Base-by-base conservation (phyloP, 371 early-diverging fungal genomes). In the Syncephalastrum contaminatum region DNA sequence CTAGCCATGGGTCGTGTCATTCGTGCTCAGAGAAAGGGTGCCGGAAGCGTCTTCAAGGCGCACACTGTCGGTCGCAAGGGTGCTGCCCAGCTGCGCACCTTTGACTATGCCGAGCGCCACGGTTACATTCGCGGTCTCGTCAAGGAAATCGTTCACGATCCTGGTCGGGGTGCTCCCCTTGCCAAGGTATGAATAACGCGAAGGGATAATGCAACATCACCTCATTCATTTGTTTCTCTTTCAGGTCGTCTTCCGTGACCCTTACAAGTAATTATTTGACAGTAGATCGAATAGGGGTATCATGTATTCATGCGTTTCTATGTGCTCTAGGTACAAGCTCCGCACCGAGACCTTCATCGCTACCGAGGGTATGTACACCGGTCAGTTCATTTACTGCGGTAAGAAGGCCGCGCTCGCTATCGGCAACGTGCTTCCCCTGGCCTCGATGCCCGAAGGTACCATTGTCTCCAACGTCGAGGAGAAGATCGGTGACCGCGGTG, bases 151-250 rank as follows among this genome's bases (percentile, higher is more conserved):
- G 87, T 99, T 69, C 99, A 99, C 88, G 99, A 99, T 81, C 92
- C 98, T 63, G 99, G 99, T 72, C 95, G 99, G 86, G 99, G 99
- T 81, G 99, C 99, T 69, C 99, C 99, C 49, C 90, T 99, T 51
- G 98, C 99, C 82, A 92, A 92, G 87, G 94, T 98, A 55, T 30
- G 10, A 1, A 43, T 13, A 22, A 25, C 25, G 25, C 25, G 25
- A 0, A 5, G 3, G 24, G 24, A 3, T 24, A 25, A 25, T 12
- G 7, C 8, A 4, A 25, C 0, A 8, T 52, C 41, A 30, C 40
- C 41, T 19, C 3, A 19, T 52, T 18, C 22, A 42, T 21, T 12
- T 19, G 45, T 41, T 20, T 27, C 19, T 47, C 3, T 42, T 59
- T 8, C 47, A 71, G 60, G 74, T 77, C 56, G 81, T 79, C 58